Evolutionary conservation across 2,329 filamentous ascomycete species (phyloP).

Genomic region (Penicillium glabrum): DNA sequence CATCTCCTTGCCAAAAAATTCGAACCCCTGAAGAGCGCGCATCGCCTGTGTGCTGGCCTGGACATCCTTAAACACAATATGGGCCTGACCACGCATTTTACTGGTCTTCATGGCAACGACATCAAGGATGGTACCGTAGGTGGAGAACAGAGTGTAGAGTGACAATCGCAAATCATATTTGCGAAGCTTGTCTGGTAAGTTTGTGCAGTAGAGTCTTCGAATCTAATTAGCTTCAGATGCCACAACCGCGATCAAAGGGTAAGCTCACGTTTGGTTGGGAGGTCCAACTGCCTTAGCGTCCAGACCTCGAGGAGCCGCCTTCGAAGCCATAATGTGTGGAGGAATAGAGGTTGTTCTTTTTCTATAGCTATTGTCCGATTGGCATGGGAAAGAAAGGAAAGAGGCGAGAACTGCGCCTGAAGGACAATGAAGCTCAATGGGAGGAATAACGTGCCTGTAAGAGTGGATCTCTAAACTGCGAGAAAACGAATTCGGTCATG

Average conservation of each 20-base stretch:
- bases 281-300: slow-evolving; percentile 51
- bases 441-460: not conserved
- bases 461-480: slow-evolving; percentile 9
- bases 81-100: slow-evolving; percentile 95
- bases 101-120: slow-evolving; percentile 83
- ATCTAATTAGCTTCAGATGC: slow-evolving; percentile 20
- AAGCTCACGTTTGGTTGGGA: slow-evolving; percentile 73
- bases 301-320: slow-evolving; percentile 42
- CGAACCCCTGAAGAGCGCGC: slow-evolving; percentile 80
- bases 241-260: slow-evolving; percentile 5
- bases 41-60: slow-evolving; percentile 93
- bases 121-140: slow-evolving; percentile 89
- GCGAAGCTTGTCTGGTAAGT: slow-evolving; percentile 85
- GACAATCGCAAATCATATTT: slow-evolving; percentile 84
- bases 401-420: not conserved
- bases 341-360: not conserved
- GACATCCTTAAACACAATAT: slow-evolving; percentile 85
- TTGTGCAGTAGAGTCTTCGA: slow-evolving; percentile 78
- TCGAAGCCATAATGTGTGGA: slow-evolving; percentile 35
- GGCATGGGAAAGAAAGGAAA: not conserved
- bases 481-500: slow-evolving; percentile 9
- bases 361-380: not conserved
- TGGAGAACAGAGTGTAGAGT: slow-evolving; percentile 91
- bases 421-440: not conserved
- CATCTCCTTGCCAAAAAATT: slow-evolving; percentile 81